Evolutionary conservation across 306 rosid genomes (phyloP).

Genomic region (Sophora flavescens): DNA sequence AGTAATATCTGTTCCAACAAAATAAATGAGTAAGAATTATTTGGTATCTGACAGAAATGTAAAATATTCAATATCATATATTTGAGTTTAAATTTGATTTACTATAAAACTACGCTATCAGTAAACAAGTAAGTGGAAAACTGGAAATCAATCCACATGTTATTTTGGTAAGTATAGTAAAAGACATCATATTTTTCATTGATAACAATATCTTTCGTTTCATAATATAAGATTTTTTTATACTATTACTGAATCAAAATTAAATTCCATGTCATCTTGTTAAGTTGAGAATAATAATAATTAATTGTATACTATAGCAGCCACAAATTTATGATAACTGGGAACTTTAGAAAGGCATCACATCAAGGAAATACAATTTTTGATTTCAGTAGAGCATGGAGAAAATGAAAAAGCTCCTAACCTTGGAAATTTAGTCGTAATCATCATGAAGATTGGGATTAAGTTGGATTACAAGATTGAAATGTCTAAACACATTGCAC

Average conservation of each 20-base stretch:
- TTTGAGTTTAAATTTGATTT: not conserved
- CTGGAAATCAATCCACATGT: not conserved
- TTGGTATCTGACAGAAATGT: not conserved
- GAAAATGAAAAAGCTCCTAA: not conserved
- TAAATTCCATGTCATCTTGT: not conserved
- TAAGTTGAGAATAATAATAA: not conserved
- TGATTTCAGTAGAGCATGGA: not conserved
- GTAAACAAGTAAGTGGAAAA: slow-evolving; percentile 3
- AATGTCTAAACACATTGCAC: not conserved
- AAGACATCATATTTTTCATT: not conserved
- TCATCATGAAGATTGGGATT: not conserved
- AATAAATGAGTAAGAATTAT: not conserved
- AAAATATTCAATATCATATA: not conserved
- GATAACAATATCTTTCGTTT: too few relatives aligned
- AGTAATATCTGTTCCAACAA: too few relatives aligned
- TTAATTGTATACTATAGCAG: not conserved
- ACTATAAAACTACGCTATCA: not conserved
- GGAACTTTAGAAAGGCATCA: not conserved
- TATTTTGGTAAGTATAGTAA: too few relatives aligned
- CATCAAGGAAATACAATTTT: not conserved
- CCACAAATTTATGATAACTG: not conserved
- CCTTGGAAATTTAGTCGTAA: not conserved
- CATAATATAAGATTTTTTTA: too few relatives aligned
- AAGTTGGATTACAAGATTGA: not conserved
- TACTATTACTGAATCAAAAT: not conserved